Percentiles rank a stretch among this genome's conserved stretches.
These are phyloP conservation scores for Coffea humblotiana DNA, from an alignment of 305 asterid genomes.

Conservation along the genomic window DNA sequence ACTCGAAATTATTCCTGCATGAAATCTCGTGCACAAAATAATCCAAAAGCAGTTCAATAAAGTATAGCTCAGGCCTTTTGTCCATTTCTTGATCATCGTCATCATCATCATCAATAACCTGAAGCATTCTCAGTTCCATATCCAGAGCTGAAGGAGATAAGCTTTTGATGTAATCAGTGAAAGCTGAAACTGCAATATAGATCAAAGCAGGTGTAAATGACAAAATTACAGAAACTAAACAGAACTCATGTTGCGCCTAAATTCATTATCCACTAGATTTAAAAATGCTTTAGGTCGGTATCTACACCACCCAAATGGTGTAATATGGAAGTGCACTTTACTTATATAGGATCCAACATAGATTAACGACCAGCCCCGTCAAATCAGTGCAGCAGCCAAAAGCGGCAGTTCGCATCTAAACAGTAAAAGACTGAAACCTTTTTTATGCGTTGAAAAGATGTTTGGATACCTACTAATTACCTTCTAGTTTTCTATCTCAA, in stretches of 20 bases:
- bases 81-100: slow-evolving; percentile 45
- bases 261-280: background rate
- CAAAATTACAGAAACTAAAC: background rate
- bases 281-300: background rate
- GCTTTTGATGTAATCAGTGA: slow-evolving; percentile 73
- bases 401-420: background rate
- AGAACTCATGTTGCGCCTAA: background rate
- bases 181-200: slow-evolving; percentile 67
- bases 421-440: background rate
- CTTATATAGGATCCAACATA: background rate
- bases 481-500: too few species aligned
- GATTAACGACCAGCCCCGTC: background rate
- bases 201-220: slow-evolving; percentile 20
- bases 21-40: slow-evolving; percentile 72
- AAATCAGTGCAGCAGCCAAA: background rate
- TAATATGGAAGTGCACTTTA: too few species aligned
- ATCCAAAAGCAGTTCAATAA: slow-evolving; percentile 71
- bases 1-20: slow-evolving; percentile 78
- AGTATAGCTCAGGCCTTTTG: slow-evolving; percentile 61
- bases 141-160: slow-evolving; percentile 79
- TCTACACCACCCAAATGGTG: background rate
- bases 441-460: too few species aligned
- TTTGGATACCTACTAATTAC: too few species aligned
- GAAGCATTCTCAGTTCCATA: slow-evolving; percentile 91
- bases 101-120: slow-evolving; percentile 61